Evolutionary conservation across 441 rosid genomes (phyloP), one percentile per base, ranked within the genome.

Genomic region (Theobroma grandiflorum): DNA sequence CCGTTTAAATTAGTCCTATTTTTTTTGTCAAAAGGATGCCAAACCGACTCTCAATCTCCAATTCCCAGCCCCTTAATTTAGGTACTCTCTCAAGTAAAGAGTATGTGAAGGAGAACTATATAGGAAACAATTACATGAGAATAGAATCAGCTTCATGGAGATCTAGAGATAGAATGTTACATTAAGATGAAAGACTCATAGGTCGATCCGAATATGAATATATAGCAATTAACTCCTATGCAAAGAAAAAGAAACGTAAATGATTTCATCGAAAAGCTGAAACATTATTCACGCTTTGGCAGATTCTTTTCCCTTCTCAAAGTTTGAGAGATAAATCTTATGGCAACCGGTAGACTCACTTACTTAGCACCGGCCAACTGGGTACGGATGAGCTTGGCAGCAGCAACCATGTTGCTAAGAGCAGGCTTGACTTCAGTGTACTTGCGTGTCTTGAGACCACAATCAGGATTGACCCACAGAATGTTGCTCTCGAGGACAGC

Each of bases 401-500:
- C 98, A 2, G 90, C 96, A 81, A 95, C 98, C 99, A 95, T 92
- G 93, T 91, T 89, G 76, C 80, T 77, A 71, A 96, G 94, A 61
- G 99, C 98, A 4, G 98, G 98, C 85, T 93, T 93, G 75, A 96
- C 98, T 87, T 95, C 98, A 0, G 90, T 1, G 86, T 96, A 95
- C 88, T 95, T 96, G 78, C 98, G 95, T 26, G 98, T 96, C 90
- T 95, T 96, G 79, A 96, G 91, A 49, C 99, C 98, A 59, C 98
- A 96, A 86, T 96, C 98, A 3, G 99, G 99, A 90, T 96, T 96
- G 9, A 96, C 98, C 99, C 99, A 95, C 84, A 96, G 80, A 87
- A 96, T 84, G 89, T 92, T 95, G 81, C 83, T 89, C 80, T 96
- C 98, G 0, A 96, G 96, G 70, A 96, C 99, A 0, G 96, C 97